Percentiles rank a stretch among this genome's conserved stretches.
Conservation (phyloP, 2,329 filamentous ascomycete species). For the Fusarium beomiforme region DNA sequence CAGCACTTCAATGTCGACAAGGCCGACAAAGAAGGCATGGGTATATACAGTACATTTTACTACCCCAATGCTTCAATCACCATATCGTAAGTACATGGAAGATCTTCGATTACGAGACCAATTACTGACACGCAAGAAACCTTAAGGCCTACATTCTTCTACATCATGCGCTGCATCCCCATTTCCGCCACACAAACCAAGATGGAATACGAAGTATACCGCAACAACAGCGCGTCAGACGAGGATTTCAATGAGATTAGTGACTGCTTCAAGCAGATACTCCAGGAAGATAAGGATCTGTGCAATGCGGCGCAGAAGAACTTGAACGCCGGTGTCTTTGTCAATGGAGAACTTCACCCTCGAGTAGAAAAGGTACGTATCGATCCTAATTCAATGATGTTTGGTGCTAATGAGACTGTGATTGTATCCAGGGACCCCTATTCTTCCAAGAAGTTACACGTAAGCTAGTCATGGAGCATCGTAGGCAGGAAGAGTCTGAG, state of each 20-base stretch:
- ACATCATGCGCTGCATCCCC: conserved; percentile 9
- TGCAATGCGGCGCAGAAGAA: conserved; percentile 8
- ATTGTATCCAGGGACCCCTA: background rate
- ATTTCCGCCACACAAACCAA: background rate
- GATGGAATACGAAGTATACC: conserved; percentile 14
- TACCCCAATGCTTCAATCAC: conserved; percentile 11
- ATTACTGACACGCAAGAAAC: background rate
- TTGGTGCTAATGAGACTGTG: background rate
- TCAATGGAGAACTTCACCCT: conserved; percentile 14
- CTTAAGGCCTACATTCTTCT: background rate
- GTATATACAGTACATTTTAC: conserved; percentile 1
- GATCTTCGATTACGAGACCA: background rate
- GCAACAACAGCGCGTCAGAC: background rate
- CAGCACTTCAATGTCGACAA: conserved; percentile 57
- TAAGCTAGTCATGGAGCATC: background rate
- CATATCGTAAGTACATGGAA: background rate
- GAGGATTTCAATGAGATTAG: background rate
- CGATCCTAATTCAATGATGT: rapidly evolving
- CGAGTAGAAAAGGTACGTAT: conserved; percentile 1
- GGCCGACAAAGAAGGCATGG: background rate
- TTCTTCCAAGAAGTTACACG: background rate
- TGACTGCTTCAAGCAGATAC: conserved; percentile 6
- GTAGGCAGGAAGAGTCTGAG: background rate
- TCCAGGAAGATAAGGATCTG: background rate
- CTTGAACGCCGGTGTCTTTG: conserved; percentile 5